Evolutionary conservation across 1,284 basidiomycete genomes (phyloP), one percentile per base, ranked within the genome.

Genomic region (Athelia psychrophila): DNA sequence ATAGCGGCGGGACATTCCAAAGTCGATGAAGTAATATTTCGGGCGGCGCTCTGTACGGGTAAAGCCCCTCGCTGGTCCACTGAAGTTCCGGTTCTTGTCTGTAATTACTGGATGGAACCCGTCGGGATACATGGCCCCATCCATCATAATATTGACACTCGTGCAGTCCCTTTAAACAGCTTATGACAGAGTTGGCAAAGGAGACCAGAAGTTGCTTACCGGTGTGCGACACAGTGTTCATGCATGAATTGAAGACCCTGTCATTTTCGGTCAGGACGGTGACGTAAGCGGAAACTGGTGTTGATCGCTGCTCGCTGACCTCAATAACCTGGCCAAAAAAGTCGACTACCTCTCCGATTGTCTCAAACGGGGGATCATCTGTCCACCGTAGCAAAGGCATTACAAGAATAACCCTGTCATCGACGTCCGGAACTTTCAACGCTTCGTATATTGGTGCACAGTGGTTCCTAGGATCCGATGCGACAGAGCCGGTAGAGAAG

Each of bases 1-100:
- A n/a, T 60, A 62, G 5, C 51, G 50, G 15, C 58, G 54, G 13
- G 64, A 23, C 16, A 46, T 46, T 16, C 44, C 44, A 20, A 46
- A 46, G 44, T 46, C 44, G 24, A 46, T 46, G 44, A 46, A 24
- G 44, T 27, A 46, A 23, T 46, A 46, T n/a, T n/a, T 46, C 4
- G 25, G 22, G 16, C n/a, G 44, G 5, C 44, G 44, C 24, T 46
- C 6, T 10, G 44, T 46, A 20, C 44, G 44, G 24, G 20, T 46
- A 23, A 6, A 46, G 23, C 24, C 6, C n/a, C 24, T 46, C 16
- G 44, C 44, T 23, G 4, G 5, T 9, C 44, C 20, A n/a, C 5
- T 6, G 44, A 19, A 23, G n/a, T 46, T 20, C 23, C 22, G 9
- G n/a, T 4, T 46, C 19, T 12, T 23, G 19, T 4, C 15, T 8